Evolutionary conservation across 2,329 filamentous ascomycete species (phyloP), one percentile per base, ranked within the genome.

Genomic region (Alternaria consortialis): DNA sequence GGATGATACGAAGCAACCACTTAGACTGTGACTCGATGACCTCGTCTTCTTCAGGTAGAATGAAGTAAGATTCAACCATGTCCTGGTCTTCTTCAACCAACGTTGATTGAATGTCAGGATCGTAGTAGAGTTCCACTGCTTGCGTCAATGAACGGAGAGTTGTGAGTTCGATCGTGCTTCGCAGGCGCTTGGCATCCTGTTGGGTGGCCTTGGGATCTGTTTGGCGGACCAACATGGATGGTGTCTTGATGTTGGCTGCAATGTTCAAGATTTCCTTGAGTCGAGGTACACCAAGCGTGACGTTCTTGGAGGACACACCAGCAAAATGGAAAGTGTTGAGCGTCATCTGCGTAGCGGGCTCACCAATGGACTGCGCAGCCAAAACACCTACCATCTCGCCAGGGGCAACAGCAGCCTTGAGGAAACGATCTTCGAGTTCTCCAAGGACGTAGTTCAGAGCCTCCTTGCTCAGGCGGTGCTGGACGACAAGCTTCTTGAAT

Each of bases 251-350:
- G 80, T 98, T 96, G 70, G 91, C 94, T 0, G 96, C 95, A 60
- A 99, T 89, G 79, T 99, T 99, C 59, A 99, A 86, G 88, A 99
- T 99, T 83, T 99, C 95, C 86, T 99, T 99, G 51, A 99, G 88
- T 89, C 95, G 94, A 43, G 95, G 95, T 43, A 99, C 95, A 93
- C 95, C 95, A 50, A 99, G 90, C 0, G 95, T 99, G 56, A 99
- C 94, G 85, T 99, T 99, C 90, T 99, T 99, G 25, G 94, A 97
- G 37, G 96, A 97, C 63, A 99, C 93, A 97, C 95, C 95, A 80
- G 95, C 94, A 80, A 99, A 99, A 85, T 99, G 95, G 91, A 99
- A 99, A 25, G 95, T 99, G 83, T 99, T 99, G 63, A 99, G 84
- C 1, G 95, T 99, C 95, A 99, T 99, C 84, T 99, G 95, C 1